phyloP scores from a whole-genome alignment of 2,329 filamentous ascomycete genomes.

The Hypoxylon sp. region DNA sequence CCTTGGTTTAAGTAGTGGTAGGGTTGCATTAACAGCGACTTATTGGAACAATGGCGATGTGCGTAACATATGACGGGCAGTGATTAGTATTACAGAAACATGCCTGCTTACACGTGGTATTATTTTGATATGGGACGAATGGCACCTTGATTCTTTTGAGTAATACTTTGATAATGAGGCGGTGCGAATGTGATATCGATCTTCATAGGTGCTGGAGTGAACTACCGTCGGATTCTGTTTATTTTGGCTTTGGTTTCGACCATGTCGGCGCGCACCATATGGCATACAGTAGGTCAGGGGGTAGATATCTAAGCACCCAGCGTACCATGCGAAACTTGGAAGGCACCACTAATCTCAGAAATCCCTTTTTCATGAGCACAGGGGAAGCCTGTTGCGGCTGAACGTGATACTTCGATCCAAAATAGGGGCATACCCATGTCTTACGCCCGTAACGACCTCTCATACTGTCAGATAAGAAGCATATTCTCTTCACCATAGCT shows the following conservation, averaged over 20 bases:
- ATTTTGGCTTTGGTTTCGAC: too few species aligned
- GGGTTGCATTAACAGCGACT: slow-evolving; percentile 10
- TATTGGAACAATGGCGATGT: slow-evolving; percentile 1
- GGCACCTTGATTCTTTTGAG: neutral
- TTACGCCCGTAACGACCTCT: too few species aligned
- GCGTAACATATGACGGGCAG: slow-evolving; percentile 14
- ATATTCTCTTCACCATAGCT: too few species aligned
- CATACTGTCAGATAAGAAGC: too few species aligned
- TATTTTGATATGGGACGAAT: slow-evolving; percentile 12
- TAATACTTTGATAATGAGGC: too few species aligned
- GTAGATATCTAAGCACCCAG: too few species aligned
- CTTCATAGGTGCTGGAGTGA: too few species aligned
- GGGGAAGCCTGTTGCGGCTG: neutral
- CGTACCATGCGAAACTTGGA: too few species aligned
- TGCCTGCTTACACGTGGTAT: slow-evolving; percentile 26
- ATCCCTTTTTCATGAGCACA: neutral
- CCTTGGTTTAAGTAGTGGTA: neutral
- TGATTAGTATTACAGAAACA: neutral
- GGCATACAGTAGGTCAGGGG: too few species aligned
- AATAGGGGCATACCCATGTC: too few species aligned
- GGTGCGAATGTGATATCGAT: neutral
- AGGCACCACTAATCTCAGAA: too few species aligned
- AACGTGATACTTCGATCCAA: neutral
- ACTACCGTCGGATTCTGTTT: too few species aligned
- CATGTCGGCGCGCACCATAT: neutral